Conservation (phyloP, 2,329 filamentous ascomycete genomes). For the Sporothrix euskadiensis region DNA sequence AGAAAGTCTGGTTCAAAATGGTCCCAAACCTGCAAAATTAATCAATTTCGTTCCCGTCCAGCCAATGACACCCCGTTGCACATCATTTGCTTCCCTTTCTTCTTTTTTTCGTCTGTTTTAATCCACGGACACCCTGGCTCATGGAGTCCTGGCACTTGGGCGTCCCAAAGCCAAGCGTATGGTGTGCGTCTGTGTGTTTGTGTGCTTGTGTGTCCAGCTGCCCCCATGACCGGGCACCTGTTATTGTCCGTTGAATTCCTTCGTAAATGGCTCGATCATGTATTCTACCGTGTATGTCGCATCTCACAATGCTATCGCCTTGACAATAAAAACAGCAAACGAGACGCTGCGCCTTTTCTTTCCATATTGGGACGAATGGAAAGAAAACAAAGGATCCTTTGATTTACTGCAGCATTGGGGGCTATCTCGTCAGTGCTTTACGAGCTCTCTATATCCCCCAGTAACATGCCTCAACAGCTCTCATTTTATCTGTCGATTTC, state of each 20-base stretch:
- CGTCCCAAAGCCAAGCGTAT: constrained; percentile 15
- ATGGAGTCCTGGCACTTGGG: neutral
- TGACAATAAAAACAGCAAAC: neutral
- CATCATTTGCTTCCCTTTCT: neutral
- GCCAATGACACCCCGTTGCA: neutral
- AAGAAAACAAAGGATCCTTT: neutral
- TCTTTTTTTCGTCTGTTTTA: neutral
- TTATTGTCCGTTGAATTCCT: neutral
- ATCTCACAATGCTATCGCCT: neutral
- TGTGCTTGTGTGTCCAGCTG: neutral
- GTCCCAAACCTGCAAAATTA: constrained; percentile 4
- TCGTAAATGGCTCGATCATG: neutral
- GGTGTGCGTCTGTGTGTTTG: constrained; percentile 1
- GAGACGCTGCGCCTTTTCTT: neutral
- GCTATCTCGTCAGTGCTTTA: neutral
- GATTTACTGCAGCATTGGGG: neutral
- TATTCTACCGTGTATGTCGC: neutral
- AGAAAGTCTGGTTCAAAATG: constrained; percentile 4
- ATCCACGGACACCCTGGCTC: neutral
- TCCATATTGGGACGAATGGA: neutral
- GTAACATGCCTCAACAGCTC: neutral
- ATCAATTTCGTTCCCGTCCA: constrained; percentile 14
- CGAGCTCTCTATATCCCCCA: neutral
- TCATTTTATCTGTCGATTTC: neutral
- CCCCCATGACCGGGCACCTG: neutral